Evolutionary conservation across 2,329 filamentous ascomycete species (phyloP).

Genomic region (Diaporthe caulivora): DNA sequence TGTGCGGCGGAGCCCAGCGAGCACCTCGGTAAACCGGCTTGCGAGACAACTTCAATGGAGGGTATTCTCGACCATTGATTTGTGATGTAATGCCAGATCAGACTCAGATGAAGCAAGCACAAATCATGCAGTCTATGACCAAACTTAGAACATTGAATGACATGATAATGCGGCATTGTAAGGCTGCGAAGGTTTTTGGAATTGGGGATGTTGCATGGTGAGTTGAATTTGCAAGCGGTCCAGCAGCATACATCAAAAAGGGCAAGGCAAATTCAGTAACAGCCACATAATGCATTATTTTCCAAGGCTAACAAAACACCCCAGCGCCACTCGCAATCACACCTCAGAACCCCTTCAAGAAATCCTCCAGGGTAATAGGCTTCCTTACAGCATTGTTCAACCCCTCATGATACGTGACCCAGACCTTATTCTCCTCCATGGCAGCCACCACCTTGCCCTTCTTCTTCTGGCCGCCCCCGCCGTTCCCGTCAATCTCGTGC

Average conservation of each 20-base stretch:
- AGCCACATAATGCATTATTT: background rate
- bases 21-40: background rate
- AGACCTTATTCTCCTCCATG: conserved; percentile 73
- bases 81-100: no score
- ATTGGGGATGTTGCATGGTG: no score
- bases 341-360: conserved; percentile 74
- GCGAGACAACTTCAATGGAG: no score
- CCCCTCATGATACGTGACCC: conserved; percentile 92
- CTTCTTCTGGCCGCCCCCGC: conserved; percentile 40
- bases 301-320: background rate
- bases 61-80: no score
- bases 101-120: no score
- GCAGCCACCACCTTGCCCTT: conserved; percentile 46
- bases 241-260: background rate
- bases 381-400: conserved; percentile 94
- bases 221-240: no score
- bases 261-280: background rate
- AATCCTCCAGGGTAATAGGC: conserved; percentile 83
- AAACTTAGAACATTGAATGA: no score
- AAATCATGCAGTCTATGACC: no score
- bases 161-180: no score
- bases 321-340: background rate
- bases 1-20: background rate
- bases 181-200: no score
- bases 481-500: conserved; percentile 57